A percentile compares a stretch with the other conserved stretches of the same genome.
Conservation (phyloP, 768 basidiomycete species). For the Kwoniella sp. region DNA sequence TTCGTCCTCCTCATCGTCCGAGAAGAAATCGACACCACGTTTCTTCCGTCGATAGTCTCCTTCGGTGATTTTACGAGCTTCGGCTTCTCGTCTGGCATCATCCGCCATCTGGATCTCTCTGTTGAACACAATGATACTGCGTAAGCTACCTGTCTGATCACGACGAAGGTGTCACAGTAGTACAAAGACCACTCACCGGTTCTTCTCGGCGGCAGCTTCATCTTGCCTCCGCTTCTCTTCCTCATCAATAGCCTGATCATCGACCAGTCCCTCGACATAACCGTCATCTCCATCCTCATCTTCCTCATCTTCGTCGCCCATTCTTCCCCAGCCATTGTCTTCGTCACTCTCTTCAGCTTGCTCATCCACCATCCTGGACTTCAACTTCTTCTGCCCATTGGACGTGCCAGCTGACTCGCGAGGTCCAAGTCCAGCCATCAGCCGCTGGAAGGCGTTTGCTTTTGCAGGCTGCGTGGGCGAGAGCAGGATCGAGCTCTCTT, state of each 20-base stretch:
- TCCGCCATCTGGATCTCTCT: conserved; percentile 45
- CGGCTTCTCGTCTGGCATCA: conserved; percentile 36
- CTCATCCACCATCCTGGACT: conserved; percentile 37
- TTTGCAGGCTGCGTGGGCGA: conserved; percentile 24
- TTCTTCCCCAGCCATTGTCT: conserved; percentile 44
- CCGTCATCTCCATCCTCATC: conserved; percentile 49
- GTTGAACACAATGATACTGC: background rate
- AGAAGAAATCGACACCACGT: conserved; percentile 38
- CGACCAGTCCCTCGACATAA: conserved; percentile 39
- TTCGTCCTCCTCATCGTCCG: conserved; percentile 33
- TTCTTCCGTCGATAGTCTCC: conserved; percentile 40
- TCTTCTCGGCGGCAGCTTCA: conserved; percentile 40
- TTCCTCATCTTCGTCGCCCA: conserved; percentile 26
- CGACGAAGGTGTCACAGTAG: background rate
- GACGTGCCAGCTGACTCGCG: conserved; percentile 1
- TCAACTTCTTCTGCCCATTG: conserved; percentile 6
- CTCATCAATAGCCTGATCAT: conserved; percentile 40
- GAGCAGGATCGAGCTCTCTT: background rate
- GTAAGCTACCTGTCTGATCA: too few relatives aligned
- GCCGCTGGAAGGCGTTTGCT: conserved; percentile 27
- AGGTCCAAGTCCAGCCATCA: conserved; percentile 30
- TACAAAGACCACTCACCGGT: conserved; percentile 28
- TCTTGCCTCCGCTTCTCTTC: conserved; percentile 37
- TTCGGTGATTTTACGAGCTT: conserved; percentile 41
- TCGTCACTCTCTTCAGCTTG: conserved; percentile 53